Evolutionary conservation across 2,329 filamentous ascomycete genomes (phyloP).

Genomic region (Taxawa tesnikishii): DNA sequence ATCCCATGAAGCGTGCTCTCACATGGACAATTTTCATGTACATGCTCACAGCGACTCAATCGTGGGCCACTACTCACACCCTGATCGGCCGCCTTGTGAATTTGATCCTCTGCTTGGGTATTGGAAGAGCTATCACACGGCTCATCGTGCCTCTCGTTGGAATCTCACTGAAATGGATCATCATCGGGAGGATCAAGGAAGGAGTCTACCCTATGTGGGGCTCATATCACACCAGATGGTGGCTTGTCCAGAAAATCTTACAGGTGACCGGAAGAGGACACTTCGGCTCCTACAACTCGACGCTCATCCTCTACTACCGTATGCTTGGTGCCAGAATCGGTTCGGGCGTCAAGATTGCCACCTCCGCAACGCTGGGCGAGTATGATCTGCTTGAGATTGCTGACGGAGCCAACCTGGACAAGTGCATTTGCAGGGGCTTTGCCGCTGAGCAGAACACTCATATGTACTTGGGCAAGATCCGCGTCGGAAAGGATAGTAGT

Average conservation of each 20-base stretch:
- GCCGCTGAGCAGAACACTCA: conserved; percentile 44
- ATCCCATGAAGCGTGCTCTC: conserved; percentile 38
- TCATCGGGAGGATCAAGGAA: conserved; percentile 41
- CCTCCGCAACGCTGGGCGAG: conserved; percentile 36
- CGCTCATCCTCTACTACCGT: conserved; percentile 34
- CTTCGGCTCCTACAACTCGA: conserved; percentile 29
- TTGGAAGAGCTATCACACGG: conserved; percentile 28
- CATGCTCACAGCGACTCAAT: conserved; percentile 27
- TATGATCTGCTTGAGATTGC: conserved; percentile 45
- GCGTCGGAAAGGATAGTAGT: conserved; percentile 34
- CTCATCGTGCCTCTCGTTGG: conserved; percentile 32
- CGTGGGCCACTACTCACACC: conserved; percentile 26
- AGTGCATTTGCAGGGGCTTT: conserved; percentile 40
- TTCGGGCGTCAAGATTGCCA: conserved; percentile 34
- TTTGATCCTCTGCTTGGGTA: conserved; percentile 32
- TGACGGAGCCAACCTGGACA: conserved; percentile 35
- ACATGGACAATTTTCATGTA: conserved; percentile 43
- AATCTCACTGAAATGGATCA: conserved; percentile 42
- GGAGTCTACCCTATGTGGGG: conserved; percentile 50
- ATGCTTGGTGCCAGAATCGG: conserved; percentile 43
- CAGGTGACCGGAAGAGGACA: conserved; percentile 35
- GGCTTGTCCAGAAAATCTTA: conserved; percentile 43
- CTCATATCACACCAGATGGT: conserved; percentile 45
- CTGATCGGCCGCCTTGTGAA: conserved; percentile 36
- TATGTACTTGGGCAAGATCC: conserved; percentile 43